A percentile compares a stretch with the other conserved stretches of the same genome.
Conservation (phyloP, 306 rosid genomes). For the Cercis canadensis region DNA sequence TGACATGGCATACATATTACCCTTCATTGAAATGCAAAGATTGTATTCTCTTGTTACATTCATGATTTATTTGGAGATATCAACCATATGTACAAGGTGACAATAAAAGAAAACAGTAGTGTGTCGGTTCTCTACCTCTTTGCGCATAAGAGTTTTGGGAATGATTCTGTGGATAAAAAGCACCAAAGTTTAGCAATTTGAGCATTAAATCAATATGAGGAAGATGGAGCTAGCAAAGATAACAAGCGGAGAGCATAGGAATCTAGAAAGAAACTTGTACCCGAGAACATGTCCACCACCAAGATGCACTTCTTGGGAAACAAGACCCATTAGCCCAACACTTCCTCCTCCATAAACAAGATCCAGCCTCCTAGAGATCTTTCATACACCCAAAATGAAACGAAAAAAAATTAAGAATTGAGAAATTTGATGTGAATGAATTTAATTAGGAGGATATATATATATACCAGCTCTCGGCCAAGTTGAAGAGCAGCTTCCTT, state of each 20-base stretch:
- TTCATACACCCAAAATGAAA: neutral
- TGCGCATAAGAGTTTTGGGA: constrained; percentile 39
- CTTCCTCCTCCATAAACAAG: constrained; percentile 45
- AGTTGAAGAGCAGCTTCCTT: constrained; percentile 42
- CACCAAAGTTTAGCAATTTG: neutral
- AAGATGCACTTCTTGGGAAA: constrained; percentile 42
- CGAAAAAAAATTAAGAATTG: neutral
- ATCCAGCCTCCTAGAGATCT: constrained; percentile 41
- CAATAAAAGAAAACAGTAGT: too few relatives aligned
- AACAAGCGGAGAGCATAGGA: neutral
- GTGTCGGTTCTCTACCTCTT: constrained; percentile 35
- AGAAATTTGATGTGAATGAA: too few relatives aligned
- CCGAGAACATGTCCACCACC: constrained; percentile 47
- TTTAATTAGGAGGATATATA: neutral
- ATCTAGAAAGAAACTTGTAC: neutral
- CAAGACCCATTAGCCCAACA: constrained; percentile 42
- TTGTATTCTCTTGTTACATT: too few relatives aligned
- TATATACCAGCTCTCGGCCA: constrained; percentile 36
- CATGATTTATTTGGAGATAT: too few relatives aligned
- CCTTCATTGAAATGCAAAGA: too few relatives aligned
- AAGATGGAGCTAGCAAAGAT: too few relatives aligned
- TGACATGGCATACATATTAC: too few relatives aligned
- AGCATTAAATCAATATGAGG: neutral
- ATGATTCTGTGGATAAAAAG: constrained; percentile 35
- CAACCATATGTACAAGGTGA: too few relatives aligned